Percentiles rank a stretch among this genome's conserved stretches.
Conservation (phyloP, 2,329 filamentous ascomycete genomes). For the Colletotrichum shisoi region DNA sequence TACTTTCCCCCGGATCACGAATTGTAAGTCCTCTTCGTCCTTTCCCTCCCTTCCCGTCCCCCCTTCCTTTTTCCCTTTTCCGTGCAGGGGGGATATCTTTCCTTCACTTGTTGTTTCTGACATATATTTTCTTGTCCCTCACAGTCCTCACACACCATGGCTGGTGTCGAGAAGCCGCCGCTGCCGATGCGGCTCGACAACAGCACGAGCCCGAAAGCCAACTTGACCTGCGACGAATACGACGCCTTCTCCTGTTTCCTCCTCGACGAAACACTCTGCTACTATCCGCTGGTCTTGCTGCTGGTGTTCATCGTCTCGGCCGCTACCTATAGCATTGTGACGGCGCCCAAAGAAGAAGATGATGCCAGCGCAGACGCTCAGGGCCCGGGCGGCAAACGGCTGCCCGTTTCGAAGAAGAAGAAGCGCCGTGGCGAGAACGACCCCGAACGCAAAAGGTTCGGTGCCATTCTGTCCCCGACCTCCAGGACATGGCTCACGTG, state of each 20-base stretch:
- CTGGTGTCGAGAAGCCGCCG: constrained; percentile 46
- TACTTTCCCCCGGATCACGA: constrained; percentile 31
- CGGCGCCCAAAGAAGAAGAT: constrained; percentile 57
- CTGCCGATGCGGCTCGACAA: constrained; percentile 29
- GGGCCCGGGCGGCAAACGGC: constrained; percentile 88
- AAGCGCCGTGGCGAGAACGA: constrained; percentile 49
- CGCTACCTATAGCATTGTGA: constrained; percentile 62
- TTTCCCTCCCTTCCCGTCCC: constrained; percentile 16
- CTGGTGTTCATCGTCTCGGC: constrained; percentile 60
- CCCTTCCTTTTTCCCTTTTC: constrained; percentile 23
- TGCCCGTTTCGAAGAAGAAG: constrained; percentile 72
- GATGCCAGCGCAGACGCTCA: constrained; percentile 59
- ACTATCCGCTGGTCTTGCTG: constrained; percentile 63
- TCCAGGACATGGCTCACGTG: constrained; percentile 78
- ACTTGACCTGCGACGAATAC: constrained; percentile 27
- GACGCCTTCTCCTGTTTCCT: constrained; percentile 44
- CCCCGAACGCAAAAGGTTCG: constrained; percentile 49
- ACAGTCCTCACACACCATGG: constrained; percentile 46
- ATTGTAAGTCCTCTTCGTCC: constrained; percentile 26
- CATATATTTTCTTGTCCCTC: constrained; percentile 28
- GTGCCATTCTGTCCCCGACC: constrained; percentile 56
- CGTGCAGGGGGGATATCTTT: constrained; percentile 28
- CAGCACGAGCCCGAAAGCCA: constrained; percentile 14
- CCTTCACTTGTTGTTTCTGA: constrained; percentile 36
- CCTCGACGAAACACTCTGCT: constrained; percentile 58